Evolutionary conservation across 441 rosid genomes (phyloP).

Genomic region (Manihot esculenta): DNA sequence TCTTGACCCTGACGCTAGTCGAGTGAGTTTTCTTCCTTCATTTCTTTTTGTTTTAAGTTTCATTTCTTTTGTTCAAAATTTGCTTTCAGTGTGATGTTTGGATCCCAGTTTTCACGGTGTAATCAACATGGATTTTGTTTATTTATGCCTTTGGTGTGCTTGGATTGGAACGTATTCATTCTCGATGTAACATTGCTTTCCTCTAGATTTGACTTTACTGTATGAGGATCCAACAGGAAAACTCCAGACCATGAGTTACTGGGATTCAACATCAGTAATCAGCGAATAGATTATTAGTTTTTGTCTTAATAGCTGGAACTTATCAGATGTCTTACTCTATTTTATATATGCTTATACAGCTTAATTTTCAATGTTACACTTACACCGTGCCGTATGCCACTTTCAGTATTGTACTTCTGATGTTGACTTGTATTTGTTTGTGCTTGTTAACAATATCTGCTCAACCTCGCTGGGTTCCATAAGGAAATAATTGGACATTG

Average conservation of each 20-base stretch:
- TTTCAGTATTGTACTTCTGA: no score
- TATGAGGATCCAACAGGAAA: neutral
- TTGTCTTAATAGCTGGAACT: neutral
- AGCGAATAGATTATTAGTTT: no score
- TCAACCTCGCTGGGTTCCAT: no score
- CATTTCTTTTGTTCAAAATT: neutral
- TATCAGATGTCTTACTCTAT: neutral
- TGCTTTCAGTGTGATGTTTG: neutral
- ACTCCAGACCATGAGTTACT: neutral
- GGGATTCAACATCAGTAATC: no score
- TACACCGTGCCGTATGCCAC: neutral
- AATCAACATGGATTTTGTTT: neutral
- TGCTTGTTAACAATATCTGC: neutral
- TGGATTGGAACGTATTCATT: neutral
- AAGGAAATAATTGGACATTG: neutral
- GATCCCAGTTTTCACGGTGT: neutral
- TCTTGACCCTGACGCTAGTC: conserved; percentile 97
- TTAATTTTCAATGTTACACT: neutral
- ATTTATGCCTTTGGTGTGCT: neutral
- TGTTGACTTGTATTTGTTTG: neutral
- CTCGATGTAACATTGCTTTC: neutral
- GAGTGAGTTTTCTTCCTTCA: conserved; percentile 42
- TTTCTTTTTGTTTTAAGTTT: neutral
- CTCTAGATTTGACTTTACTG: conserved; percentile 1
- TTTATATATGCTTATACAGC: neutral